phyloP scores from a whole-genome alignment of 306 rosid species.

The Glycine tomentella region DNA sequence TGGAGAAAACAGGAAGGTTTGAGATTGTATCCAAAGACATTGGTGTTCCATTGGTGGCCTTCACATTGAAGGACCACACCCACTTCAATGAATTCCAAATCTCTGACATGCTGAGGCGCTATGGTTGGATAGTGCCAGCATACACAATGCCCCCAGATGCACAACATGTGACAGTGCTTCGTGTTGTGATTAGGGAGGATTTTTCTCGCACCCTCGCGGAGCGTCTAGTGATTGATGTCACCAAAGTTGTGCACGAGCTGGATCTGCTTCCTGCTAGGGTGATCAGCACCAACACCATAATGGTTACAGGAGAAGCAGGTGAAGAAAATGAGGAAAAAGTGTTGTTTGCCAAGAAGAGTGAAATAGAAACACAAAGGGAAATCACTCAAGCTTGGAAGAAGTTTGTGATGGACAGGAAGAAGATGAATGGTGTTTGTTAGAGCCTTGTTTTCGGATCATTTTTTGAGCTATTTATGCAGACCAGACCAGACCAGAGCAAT shows the following conservation, averaged over 20 bases:
- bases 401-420: slow-evolving; percentile 72
- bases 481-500: too few species aligned
- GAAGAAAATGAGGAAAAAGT: background rate
- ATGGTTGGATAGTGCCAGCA: slow-evolving; percentile 94
- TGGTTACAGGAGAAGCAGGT: slow-evolving; percentile 13
- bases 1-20: slow-evolving; percentile 69
- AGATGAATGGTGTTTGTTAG: slow-evolving; percentile 74
- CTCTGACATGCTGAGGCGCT: slow-evolving; percentile 76
- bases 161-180: slow-evolving; percentile 77
- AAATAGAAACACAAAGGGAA: slow-evolving; percentile 65
- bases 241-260: slow-evolving; percentile 73
- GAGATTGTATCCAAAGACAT: slow-evolving; percentile 75
- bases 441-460: background rate
- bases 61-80: slow-evolving; percentile 66
- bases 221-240: slow-evolving; percentile 72
- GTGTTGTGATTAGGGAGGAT: slow-evolving; percentile 88
- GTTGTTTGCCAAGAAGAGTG: slow-evolving; percentile 60
- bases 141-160: slow-evolving; percentile 96
- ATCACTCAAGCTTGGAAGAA: slow-evolving; percentile 78
- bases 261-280: slow-evolving; percentile 68
- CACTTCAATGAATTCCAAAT: slow-evolving; percentile 74
- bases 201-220: slow-evolving; percentile 85
- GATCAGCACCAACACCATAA: slow-evolving; percentile 31
- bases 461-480: background rate
- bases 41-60: slow-evolving; percentile 92